Percentiles rank a stretch among this genome's conserved stretches.
Conservation (phyloP, 2,329 filamentous ascomycete species). For the Fusarium sp. region DNA sequence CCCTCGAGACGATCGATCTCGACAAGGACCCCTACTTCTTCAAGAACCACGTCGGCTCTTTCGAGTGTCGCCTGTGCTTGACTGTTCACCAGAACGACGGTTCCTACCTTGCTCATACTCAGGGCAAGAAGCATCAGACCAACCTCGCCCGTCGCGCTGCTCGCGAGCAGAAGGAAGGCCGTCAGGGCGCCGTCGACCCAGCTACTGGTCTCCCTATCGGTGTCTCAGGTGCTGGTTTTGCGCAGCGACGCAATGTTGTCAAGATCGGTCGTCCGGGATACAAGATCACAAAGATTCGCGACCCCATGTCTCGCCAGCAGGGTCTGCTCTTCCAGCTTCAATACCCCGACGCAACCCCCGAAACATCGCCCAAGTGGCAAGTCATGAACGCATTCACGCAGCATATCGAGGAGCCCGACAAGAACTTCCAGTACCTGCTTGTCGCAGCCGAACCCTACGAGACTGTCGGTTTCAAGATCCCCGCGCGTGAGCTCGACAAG, state of each 20-base stretch:
- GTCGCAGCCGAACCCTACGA: conserved; percentile 98
- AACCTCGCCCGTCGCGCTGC: conserved; percentile 96
- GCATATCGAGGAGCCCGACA: conserved; percentile 93
- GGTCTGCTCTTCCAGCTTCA: conserved; percentile 96
- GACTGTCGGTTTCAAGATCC: conserved; percentile 96
- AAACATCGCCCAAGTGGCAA: conserved; percentile 83
- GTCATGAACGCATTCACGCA: conserved; percentile 99
- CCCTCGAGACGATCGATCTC: conserved; percentile 97
- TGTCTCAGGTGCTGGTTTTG: conserved; percentile 75
- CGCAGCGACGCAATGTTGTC: conserved; percentile 83
- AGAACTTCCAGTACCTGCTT: conserved; percentile 93
- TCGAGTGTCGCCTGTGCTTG: conserved; percentile 95
- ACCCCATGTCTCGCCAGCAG: conserved; percentile 88
- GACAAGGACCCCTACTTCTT: conserved; percentile 99
- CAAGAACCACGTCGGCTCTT: conserved; percentile 98
- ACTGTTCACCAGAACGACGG: conserved; percentile 99
- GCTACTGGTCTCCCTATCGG: conserved; percentile 79
- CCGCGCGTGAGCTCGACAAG: conserved; percentile 91
- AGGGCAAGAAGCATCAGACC: conserved; percentile 98
- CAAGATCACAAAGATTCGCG: conserved; percentile 96
- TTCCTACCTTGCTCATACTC: conserved; percentile 97
- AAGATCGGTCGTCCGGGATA: conserved; percentile 98
- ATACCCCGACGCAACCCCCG: conserved; percentile 88
- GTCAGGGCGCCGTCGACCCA: conserved; percentile 72
- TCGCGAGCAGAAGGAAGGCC: conserved; percentile 93